These are phyloP conservation scores for Amanita exitialis DNA, from an alignment of 768 basidiomycete species.

Conservation along the genomic window DNA sequence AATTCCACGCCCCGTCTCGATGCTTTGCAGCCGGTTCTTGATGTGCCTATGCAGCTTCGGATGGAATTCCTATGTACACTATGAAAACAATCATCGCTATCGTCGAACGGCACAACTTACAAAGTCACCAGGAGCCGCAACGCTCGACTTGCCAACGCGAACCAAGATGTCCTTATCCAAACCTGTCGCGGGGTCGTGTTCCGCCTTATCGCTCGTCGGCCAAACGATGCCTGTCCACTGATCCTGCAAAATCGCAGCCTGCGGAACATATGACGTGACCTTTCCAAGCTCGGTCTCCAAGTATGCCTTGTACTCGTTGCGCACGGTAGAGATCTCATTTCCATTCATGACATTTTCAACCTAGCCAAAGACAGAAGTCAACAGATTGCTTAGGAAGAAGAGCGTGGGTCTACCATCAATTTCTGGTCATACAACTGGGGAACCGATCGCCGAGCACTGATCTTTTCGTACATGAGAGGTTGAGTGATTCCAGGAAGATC, in stretches of 20 bases:
- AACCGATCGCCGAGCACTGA: constrained; percentile 65
- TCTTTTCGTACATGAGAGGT: constrained; percentile 87
- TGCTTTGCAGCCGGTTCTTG: constrained; percentile 59
- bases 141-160: constrained; percentile 59
- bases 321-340: constrained; percentile 38
- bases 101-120: constrained; percentile 30
- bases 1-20: constrained; percentile 61
- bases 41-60: constrained; percentile 71
- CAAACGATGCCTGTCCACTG: constrained; percentile 64
- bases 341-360: constrained; percentile 39
- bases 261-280: constrained; percentile 36
- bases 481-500: constrained; percentile 83
- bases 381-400: neutral
- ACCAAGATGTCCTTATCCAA: constrained; percentile 40
- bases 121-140: constrained; percentile 46
- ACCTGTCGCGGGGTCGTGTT: constrained; percentile 57
- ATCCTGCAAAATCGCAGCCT: constrained; percentile 44
- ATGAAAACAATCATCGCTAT: constrained; percentile 1
- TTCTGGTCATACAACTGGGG: constrained; percentile 77
- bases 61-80: constrained; percentile 58
- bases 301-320: constrained; percentile 46
- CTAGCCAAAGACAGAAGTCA: constrained; percentile 19
- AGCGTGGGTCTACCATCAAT: constrained; percentile 39
- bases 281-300: constrained; percentile 54
- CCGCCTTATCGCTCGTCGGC: constrained; percentile 49